Base-by-base conservation (phyloP, 257 asterid species). In the Solanum virginianum region DNA sequence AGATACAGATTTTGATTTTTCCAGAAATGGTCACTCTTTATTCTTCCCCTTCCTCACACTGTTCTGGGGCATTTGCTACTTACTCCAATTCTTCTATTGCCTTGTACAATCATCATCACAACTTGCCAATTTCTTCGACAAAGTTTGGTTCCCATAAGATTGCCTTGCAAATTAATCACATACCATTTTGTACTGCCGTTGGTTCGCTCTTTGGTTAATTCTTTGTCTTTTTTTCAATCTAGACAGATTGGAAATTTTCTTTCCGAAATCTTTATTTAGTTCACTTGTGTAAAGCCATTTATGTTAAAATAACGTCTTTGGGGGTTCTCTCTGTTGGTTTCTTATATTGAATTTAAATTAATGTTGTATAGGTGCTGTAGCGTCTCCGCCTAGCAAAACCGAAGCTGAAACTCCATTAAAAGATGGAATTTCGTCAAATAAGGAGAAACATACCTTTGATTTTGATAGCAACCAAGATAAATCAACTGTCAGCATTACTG, bases 401-500 rank as follows among this genome's bases (percentile, higher is more conserved):
- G 91, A 83, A 54, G 85, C 65, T 20, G 93, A 90, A 85, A 89
- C 91, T 60, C 85, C 91, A 80, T 72, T 88, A 89, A 89, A 90
- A 85, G 93, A 91, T 83, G 92, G 66, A 39, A 71, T 86, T 81
- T 62, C 88, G 59, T 83, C 91, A 3, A 85, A 86, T 85, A 92
- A 92, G 82, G 85, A 79, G 29, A 75, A 83, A 82, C 77, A 29
- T 11, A 82, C 66, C 0, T 82, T 84, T 74, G 85, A 49, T 85
- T 85, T 80, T 26, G 88, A 85, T 87, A 24, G 54, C 14, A 84
- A 85, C 55, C 87, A 65, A 41, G 88, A 65, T 54, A 88, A 89
- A 72, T 91, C 98, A 22, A 93, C 98, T 20, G 97, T 96, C 84
- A 95, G 93, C 85, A 94, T 96, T 62, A 96, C 98, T 49, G 94